These are phyloP conservation scores for Aegilops longissima DNA, from an alignment of 176 grass and related monocot genomes.

Conservation along the genomic window DNA sequence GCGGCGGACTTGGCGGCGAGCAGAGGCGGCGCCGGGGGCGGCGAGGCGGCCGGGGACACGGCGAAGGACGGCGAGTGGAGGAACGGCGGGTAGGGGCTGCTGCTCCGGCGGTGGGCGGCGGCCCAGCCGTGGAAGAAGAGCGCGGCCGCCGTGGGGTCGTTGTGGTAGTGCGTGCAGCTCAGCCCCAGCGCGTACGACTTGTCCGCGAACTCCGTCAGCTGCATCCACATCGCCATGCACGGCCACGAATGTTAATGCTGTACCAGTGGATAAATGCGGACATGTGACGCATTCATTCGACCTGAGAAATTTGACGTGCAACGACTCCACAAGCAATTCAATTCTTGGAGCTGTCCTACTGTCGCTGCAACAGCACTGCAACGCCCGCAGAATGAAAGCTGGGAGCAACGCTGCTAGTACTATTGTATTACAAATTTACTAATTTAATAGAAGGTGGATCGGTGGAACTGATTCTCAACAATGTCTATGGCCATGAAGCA, in stretches of 20 bases:
- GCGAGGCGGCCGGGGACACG: background rate
- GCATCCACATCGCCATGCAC: background rate
- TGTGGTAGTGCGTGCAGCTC: constrained; percentile 75
- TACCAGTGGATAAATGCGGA: background rate
- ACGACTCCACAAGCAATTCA: background rate
- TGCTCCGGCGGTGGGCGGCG: constrained; percentile 59
- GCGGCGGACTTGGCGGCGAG: constrained; percentile 43
- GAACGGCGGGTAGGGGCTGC: constrained; percentile 56
- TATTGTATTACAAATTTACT: background rate
- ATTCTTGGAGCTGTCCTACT: background rate
- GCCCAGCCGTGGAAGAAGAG: constrained; percentile 70
- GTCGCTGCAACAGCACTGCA: background rate
- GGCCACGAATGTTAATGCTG: background rate
- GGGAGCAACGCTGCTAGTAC: background rate
- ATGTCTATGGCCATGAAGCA: background rate
- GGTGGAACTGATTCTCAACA: background rate
- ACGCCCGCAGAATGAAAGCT: background rate
- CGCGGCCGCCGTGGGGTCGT: constrained; percentile 63
- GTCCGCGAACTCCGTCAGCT: constrained; percentile 86
- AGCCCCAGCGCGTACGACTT: constrained; percentile 68
- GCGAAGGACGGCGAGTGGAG: constrained; percentile 59
- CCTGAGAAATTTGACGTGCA: background rate
- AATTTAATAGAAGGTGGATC: background rate
- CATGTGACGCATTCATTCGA: constrained; percentile 28
- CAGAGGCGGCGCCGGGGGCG: constrained; percentile 10